Evolutionary conservation across 805 yeast genomes (phyloP).

Genomic region (Lachancea meyersii): DNA sequence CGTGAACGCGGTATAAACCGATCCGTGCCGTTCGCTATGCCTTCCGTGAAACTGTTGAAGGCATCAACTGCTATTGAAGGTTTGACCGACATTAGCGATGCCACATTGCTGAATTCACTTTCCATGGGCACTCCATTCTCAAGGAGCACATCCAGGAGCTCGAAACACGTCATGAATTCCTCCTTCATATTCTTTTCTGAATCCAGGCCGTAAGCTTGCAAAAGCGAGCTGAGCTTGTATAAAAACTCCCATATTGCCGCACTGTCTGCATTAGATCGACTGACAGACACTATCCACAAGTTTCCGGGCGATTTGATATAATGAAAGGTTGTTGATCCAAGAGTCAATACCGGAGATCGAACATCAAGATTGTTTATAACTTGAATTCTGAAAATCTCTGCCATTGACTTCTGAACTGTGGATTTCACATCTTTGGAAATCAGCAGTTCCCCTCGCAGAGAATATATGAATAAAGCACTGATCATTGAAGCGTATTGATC

Average conservation of each 20-base stretch:
- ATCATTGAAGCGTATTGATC: constrained; percentile 46
- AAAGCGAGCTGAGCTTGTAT: constrained; percentile 50
- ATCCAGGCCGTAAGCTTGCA: constrained; percentile 37
- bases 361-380: constrained; percentile 57
- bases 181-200: constrained; percentile 49
- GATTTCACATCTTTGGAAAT: constrained; percentile 68
- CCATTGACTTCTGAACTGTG: constrained; percentile 67
- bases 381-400: constrained; percentile 89
- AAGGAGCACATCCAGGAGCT: constrained; percentile 66
- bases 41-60: constrained; percentile 5
- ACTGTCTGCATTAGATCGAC: constrained; percentile 83
- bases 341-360: constrained; percentile 69
- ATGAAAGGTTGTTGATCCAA: constrained; percentile 88
- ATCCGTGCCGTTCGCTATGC: background rate
- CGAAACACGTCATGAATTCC: constrained; percentile 66
- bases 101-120: constrained; percentile 25
- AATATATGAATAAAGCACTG: constrained; percentile 73
- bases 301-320: constrained; percentile 52
- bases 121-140: constrained; percentile 26
- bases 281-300: constrained; percentile 82
- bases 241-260: constrained; percentile 74
- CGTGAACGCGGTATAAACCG: constrained; percentile 15
- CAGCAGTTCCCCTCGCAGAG: constrained; percentile 75
- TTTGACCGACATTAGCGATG: constrained; percentile 21
- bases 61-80: constrained; percentile 10